Conservation (phyloP, 1,284 basidiomycete species). For the Lignosus rhinocerotis region DNA sequence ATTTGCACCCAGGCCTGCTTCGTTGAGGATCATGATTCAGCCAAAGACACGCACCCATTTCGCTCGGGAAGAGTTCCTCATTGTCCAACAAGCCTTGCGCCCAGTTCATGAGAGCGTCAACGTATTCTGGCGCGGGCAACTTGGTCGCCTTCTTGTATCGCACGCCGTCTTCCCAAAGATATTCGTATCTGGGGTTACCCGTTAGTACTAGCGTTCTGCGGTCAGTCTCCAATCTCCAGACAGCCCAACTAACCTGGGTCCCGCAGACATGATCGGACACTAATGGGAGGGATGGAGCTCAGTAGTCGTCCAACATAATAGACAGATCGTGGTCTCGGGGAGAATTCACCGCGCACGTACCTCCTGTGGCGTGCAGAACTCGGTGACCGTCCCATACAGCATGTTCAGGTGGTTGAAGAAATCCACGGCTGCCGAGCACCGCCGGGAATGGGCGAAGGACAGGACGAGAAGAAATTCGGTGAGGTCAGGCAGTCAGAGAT, state of each 20-base stretch:
- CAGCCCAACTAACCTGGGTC: constrained; percentile 71
- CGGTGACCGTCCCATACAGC: constrained; percentile 94
- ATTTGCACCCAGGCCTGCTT: background rate
- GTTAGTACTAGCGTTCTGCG: background rate
- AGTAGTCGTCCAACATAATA: background rate
- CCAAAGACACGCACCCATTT: constrained; percentile 66
- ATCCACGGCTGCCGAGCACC: constrained; percentile 72
- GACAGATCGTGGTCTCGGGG: constrained; percentile 4
- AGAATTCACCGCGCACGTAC: constrained; percentile 40
- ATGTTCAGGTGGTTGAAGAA: constrained; percentile 97
- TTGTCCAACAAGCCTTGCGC: constrained; percentile 93
- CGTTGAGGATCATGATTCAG: background rate
- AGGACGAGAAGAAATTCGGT: background rate
- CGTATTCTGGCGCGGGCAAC: constrained; percentile 93
- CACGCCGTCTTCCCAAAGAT: constrained; percentile 96
- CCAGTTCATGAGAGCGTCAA: constrained; percentile 99
- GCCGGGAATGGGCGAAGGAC: background rate
- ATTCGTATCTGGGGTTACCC: constrained; percentile 75
- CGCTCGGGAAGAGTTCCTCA: constrained; percentile 91
- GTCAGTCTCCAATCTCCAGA: background rate
- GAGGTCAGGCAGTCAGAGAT: background rate
- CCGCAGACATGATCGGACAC: constrained; percentile 99
- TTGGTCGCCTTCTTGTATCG: constrained; percentile 94
- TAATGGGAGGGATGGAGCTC: constrained; percentile 32
- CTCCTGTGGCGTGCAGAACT: constrained; percentile 94